These are phyloP conservation scores for Cornus kousa DNA, from an alignment of 148 eudicot species.

Conservation along the genomic window DNA sequence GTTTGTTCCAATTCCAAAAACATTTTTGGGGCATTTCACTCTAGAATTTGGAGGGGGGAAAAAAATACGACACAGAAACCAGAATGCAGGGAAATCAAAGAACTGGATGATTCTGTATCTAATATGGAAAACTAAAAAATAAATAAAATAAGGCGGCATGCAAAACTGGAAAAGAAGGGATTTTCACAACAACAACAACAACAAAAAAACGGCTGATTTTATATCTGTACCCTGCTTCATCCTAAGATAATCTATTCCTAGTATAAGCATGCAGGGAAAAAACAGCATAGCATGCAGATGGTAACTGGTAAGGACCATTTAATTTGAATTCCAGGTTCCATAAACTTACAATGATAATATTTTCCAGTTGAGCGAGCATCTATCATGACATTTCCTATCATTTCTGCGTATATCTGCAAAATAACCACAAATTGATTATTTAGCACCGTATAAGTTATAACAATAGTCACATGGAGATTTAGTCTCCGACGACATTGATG, in stretches of 20 bases:
- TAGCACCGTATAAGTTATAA: background rate
- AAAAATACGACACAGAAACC: background rate
- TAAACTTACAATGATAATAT: conserved; percentile 91
- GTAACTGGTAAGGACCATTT: background rate
- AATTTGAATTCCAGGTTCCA: background rate
- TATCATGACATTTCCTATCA: conserved; percentile 98
- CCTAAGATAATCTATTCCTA: too few species aligned
- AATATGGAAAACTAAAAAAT: background rate
- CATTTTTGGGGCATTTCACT: background rate
- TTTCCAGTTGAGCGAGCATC: conserved; percentile 99
- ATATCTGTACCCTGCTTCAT: background rate
- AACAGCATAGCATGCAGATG: background rate
- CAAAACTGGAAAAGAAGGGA: background rate
- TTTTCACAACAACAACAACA: too few species aligned
- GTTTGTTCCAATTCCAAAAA: background rate
- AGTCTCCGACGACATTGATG: background rate
- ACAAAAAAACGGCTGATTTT: background rate
- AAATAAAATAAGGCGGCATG: background rate
- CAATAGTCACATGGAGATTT: background rate
- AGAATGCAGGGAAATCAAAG: background rate
- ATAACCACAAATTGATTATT: background rate
- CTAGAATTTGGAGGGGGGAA: too few species aligned
- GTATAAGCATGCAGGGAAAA: too few species aligned
- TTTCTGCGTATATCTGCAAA: conserved; percentile 88
- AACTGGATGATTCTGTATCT: background rate